Conservation (phyloP, 495 filamentous ascomycete genomes). For the Annulohypoxylon moriforme region DNA sequence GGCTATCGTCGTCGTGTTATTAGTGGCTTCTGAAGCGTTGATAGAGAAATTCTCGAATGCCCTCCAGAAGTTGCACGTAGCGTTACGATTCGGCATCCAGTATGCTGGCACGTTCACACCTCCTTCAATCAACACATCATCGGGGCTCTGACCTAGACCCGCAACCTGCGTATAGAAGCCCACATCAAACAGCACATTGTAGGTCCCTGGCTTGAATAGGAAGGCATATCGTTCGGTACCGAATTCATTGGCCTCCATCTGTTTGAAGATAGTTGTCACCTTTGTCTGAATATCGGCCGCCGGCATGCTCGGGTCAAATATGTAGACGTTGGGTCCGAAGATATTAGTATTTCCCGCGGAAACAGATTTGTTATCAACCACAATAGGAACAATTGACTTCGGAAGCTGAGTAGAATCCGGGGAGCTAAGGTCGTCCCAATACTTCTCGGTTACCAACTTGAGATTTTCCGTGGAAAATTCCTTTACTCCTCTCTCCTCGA, state of each 20-base stretch:
- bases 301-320: conserved; percentile 46
- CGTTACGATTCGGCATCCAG: conserved; percentile 51
- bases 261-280: conserved; percentile 42
- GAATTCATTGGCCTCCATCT: conserved; percentile 52
- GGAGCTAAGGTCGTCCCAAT: conserved; percentile 12
- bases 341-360: conserved; percentile 39
- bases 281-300: conserved; percentile 40
- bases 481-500: conserved; percentile 17
- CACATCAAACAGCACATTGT: conserved; percentile 48
- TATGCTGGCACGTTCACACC: conserved; percentile 49
- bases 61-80: conserved; percentile 50
- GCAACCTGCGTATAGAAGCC: conserved; percentile 50
- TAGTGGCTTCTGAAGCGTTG: conserved; percentile 47
- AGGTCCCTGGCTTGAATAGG: conserved; percentile 46
- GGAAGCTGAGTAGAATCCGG: conserved; percentile 1
- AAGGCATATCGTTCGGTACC: conserved; percentile 46
- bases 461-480: conserved; percentile 21
- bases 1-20: conserved; percentile 50
- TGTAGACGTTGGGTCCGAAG: conserved; percentile 46
- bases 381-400: conserved; percentile 4
- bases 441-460: conserved; percentile 22
- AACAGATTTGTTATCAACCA: conserved; percentile 14
- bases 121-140: conserved; percentile 47
- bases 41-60: conserved; percentile 49
- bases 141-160: conserved; percentile 43